Evolutionary conservation across 352 stramenopile genomes (phyloP).

Genomic region (Peronospora belbahrii): DNA sequence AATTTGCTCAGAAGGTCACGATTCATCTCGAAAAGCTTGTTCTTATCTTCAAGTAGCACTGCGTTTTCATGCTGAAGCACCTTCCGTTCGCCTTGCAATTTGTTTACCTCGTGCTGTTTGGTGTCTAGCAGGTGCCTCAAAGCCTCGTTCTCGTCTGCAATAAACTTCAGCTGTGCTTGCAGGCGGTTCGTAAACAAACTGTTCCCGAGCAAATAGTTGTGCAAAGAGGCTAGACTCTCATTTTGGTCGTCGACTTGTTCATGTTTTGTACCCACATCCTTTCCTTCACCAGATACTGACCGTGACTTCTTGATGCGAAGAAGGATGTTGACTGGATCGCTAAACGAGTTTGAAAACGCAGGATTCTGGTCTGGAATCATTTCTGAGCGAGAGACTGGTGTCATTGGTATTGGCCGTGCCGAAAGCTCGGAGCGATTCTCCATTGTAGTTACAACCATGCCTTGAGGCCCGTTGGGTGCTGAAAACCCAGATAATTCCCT

Average conservation of each 20-base stretch:
- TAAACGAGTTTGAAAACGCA: constrained; percentile 53
- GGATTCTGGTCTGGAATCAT: constrained; percentile 15
- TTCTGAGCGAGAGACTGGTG: constrained; percentile 13
- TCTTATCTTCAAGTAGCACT: constrained; percentile 63
- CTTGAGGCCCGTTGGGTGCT: constrained; percentile 8
- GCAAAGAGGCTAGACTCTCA: constrained; percentile 50
- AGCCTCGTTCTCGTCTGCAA: constrained; percentile 54
- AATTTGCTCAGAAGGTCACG: constrained; percentile 56
- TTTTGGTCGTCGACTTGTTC: constrained; percentile 34
- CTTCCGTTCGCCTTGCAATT: constrained; percentile 45
- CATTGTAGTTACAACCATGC: constrained; percentile 6
- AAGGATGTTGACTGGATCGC: constrained; percentile 67
- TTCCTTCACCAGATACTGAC: constrained; percentile 21
- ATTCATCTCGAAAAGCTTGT: constrained; percentile 77
- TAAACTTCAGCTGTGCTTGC: constrained; percentile 59
- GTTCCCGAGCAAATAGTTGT: constrained; percentile 60
- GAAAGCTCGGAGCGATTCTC: constrained; percentile 24
- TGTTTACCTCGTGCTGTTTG: constrained; percentile 51
- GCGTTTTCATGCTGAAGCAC: constrained; percentile 59
- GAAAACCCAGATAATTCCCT: constrained; percentile 20
- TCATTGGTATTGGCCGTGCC: constrained; percentile 13
- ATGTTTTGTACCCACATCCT: constrained; percentile 26
- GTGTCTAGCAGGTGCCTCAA: constrained; percentile 41
- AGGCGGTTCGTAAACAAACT: constrained; percentile 72
- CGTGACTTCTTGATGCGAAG: constrained; percentile 72